These are phyloP conservation scores for Karstenula rhodostoma DNA, from an alignment of 2,329 filamentous ascomycete genomes.

Conservation along the genomic window DNA sequence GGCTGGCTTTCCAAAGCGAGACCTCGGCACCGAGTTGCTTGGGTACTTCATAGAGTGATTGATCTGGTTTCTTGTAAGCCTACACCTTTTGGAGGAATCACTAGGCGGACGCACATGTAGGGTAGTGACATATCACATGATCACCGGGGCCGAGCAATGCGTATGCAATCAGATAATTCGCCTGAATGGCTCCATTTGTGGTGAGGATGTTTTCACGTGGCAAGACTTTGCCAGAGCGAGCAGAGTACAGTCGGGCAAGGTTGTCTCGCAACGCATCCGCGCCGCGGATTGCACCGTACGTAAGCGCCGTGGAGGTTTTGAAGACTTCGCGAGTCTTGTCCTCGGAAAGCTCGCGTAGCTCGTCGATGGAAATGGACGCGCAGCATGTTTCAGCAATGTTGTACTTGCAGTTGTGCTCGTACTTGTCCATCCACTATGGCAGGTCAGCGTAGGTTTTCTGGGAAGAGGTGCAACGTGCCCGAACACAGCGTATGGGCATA, in stretches of 20 bases:
- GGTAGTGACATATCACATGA: conserved; percentile 86
- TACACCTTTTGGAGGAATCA: neutral
- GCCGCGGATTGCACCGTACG: conserved; percentile 77
- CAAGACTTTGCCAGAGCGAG: conserved; percentile 58
- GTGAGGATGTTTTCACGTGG: conserved; percentile 73
- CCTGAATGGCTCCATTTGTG: conserved; percentile 80
- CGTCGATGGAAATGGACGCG: conserved; percentile 75
- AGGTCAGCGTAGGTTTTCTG: conserved; percentile 6
- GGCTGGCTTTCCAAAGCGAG: conserved; percentile 75
- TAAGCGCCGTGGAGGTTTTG: conserved; percentile 66
- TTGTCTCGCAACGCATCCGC: conserved; percentile 69
- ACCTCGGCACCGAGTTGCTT: conserved; percentile 78
- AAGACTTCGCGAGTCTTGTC: conserved; percentile 60
- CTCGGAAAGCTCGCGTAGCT: conserved; percentile 68
- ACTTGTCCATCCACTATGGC: conserved; percentile 65
- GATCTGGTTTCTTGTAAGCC: conserved; percentile 44
- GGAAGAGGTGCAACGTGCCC: neutral
- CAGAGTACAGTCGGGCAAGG: conserved; percentile 71
- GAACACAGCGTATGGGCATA: neutral
- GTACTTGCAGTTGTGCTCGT: conserved; percentile 62
- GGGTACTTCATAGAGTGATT: conserved; percentile 82
- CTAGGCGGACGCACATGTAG: conserved; percentile 66
- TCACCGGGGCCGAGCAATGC: conserved; percentile 75
- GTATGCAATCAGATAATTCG: conserved; percentile 85
- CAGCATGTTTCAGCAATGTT: conserved; percentile 85